phyloP scores from a whole-genome alignment of 1,139 yeast genomes.

The Candida labiduridarum region DNA sequence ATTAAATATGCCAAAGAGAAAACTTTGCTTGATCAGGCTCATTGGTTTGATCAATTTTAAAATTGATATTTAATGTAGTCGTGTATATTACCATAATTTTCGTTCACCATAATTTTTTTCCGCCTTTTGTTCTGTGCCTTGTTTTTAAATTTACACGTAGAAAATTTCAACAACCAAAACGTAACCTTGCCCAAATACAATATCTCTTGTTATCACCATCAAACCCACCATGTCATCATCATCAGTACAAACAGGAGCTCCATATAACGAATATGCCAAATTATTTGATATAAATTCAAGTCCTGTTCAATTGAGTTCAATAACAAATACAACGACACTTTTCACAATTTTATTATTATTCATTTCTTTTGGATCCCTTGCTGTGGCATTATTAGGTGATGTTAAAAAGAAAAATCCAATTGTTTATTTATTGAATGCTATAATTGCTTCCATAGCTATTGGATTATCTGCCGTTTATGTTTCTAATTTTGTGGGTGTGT shows the following conservation, averaged over 20 bases:
- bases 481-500: constrained; percentile 49
- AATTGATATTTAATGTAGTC: neutral
- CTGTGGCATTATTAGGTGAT: constrained; percentile 40
- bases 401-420: constrained; percentile 32
- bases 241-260: constrained; percentile 26
- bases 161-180: neutral
- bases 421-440: constrained; percentile 31
- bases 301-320: constrained; percentile 25
- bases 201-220: neutral
- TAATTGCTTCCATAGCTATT: constrained; percentile 41
- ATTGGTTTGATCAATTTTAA: neutral
- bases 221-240: constrained; percentile 5
- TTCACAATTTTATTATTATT: constrained; percentile 24
- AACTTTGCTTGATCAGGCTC: constrained; percentile 56
- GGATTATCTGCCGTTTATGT: constrained; percentile 42
- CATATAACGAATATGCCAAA: constrained; percentile 32
- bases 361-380: constrained; percentile 39
- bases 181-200: neutral
- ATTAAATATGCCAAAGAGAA: constrained; percentile 71
- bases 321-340: constrained; percentile 20
- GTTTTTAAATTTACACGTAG: neutral
- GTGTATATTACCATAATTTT: neutral
- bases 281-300: constrained; percentile 26
- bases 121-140: neutral
- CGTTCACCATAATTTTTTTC: neutral